Base-by-base conservation (phyloP, 78 protist genomes). In the Isochrysis galbana region DNA sequence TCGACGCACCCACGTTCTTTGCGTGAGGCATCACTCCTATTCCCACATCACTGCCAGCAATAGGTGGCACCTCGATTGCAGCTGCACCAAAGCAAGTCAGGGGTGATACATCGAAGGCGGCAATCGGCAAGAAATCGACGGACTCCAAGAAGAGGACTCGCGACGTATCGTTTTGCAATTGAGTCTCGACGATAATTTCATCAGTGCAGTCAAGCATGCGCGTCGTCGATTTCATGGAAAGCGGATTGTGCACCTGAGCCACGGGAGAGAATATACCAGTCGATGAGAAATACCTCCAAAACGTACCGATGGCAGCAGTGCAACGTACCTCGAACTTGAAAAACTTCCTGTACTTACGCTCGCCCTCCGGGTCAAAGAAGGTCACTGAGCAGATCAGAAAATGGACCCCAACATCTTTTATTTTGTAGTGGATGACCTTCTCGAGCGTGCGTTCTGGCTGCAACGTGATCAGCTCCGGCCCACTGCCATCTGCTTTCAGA, bases 231-330 rank as follows among this genome's bases (percentile, higher is more conserved):
- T 44, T 80, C 88, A 80, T 80, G 55, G 47, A 44, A 25, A 80
- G 54, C 55, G 88, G 88, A 23, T 80, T 80, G 32, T 80, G 36
- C 55, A 80, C 88, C 87, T 74, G 84, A 21, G 67, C 32, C 67
- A 54, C 19, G 19, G 19, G 19, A 54, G 32, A n/a, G n/a, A n/a
- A n/a, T n/a, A n/a, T n/a, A n/a, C n/a, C n/a, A n/a, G n/a, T n/a
- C n/a, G n/a, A n/a, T n/a, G n/a, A n/a, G n/a, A n/a, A n/a, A n/a
- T n/a, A n/a, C n/a, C n/a, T n/a, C n/a, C n/a, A n/a, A n/a, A n/a
- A n/a, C n/a, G n/a, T n/a, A n/a, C n/a, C n/a, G n/a, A n/a, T n/a
- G n/a, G n/a, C n/a, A n/a, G n/a, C n/a, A n/a, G n/a, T n/a, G n/a
- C n/a, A n/a, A n/a, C 67, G 77, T 23, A 69, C 77, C 82, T 36